Base-by-base conservation (phyloP, 208 protist genomes). In the Strigomonas culicis region DNA sequence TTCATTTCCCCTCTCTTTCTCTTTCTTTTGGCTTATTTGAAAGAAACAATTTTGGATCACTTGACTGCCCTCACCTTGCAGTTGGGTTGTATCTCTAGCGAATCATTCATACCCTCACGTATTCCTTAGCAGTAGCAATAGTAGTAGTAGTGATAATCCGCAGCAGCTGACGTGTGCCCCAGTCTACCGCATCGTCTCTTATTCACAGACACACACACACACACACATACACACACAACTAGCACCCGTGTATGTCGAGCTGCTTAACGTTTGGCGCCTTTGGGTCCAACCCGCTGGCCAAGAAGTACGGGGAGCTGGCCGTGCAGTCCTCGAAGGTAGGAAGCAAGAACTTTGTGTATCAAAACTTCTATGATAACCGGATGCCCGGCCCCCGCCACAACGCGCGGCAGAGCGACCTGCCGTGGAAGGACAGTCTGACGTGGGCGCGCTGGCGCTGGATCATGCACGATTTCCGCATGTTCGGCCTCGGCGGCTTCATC, bases 391-490 rank as follows among this genome's bases (percentile, higher is more conserved):
- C 90, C 0, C 80, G 83, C 21, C 86, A 96, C 66, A 81, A 88
- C 63, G 79, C 88, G 60, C 86, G 90, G 1, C 85, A 89, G 63
- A 86, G 84, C 58, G 90, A 96, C 68, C 69, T 80, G 47, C 90
- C 90, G 22, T 80, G 82, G 72, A 63, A 71, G 19, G 78, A 93
- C 50, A 86, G 60, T 63, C 86, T 93, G 59, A 86, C 80, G 17
- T 81, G 75, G 73, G 67, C 73, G 43, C 79, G 84, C 30, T 82
- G 79, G 64, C 90, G 90, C n/a, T 96, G 90, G 87, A 91, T 72
- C 28, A 55, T 88, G 28, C 90, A 96, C 68, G 90, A 96, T 69
- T 91, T 96, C 64, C 90, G 90, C 59, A 93, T 96, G 87, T 96
- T 96, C 65, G 90, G 90, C 28, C 79, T 96, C 50, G 82, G 74